Evolutionary conservation across 2,329 filamentous ascomycete species (phyloP), one percentile per base, ranked within the genome.

Genomic region (Calonectria henricotiae): DNA sequence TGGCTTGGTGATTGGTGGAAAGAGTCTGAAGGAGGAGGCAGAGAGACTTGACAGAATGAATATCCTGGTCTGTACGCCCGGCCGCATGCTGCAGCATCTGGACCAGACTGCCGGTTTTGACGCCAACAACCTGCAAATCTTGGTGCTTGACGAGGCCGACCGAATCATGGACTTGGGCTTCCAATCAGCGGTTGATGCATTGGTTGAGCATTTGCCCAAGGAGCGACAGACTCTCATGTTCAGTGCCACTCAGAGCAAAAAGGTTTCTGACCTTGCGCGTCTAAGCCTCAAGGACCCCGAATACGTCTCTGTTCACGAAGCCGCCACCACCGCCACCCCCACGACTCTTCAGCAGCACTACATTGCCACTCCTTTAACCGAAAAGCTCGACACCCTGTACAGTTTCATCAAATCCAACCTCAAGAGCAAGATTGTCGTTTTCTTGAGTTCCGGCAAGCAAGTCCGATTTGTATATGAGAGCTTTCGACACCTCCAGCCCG

Each of bases 111-210:
- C 94, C 0, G 91, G 92, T 20, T 93, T 99, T 79, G 94, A 96
- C 74, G 93, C 96, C 73, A 93, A 96, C 80, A 96, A 97, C 80
- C 82, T 99, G 73, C 94, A 97, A 83, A 93, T 99, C 81, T 85
- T 99, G 62, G 95, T 99, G 0, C 86, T 99, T 67, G 96, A 99
- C 78, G 96, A 99, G 82, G 96, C 96, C 3, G 96, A 99, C 82
- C 90, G 96, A 44, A 98, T 98, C 79, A 91, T 99, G 88, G 96
- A 99, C 79, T 96, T 98, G 94, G 96, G 96, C 5, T 99, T 99
- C 81, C 92, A 97, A 82, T 86, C 88, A 5, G 94, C 94, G 1
- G 92, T 99, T 4, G 96, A 99, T 82, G 96, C 96, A 0, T 93
- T 99, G 62, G 85, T 99, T 32, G 95, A 97, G 71, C 97, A 98